Evolutionary conservation across 1,139 yeast genomes (phyloP).

Genomic region (Trichomonascaceae sp.): DNA sequence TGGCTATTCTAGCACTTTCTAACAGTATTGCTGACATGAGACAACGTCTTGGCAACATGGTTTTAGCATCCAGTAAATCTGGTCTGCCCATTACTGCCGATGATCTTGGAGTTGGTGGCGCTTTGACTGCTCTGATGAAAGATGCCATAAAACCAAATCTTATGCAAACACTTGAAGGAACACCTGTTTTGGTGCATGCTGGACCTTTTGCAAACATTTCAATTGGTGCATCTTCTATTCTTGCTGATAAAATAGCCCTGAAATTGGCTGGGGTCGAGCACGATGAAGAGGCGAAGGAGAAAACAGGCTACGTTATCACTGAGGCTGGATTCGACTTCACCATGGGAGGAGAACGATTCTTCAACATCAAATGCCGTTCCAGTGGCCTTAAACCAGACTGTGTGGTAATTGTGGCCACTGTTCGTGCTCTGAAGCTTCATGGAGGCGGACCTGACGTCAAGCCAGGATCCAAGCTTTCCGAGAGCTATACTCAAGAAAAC

Average conservation of each 20-base stretch:
- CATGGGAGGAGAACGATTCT: slow-evolving; percentile 98
- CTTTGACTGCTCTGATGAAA: slow-evolving; percentile 88
- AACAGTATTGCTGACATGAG: slow-evolving; percentile 82
- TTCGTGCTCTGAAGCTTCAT: slow-evolving; percentile 92
- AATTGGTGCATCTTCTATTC: slow-evolving; percentile 84
- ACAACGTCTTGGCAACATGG: slow-evolving; percentile 84
- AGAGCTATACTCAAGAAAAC: slow-evolving; percentile 79
- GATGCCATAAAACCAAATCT: slow-evolving; percentile 96
- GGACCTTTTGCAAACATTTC: slow-evolving; percentile 98
- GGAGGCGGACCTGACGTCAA: slow-evolving; percentile 99
- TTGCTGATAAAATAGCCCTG: slow-evolving; percentile 93
- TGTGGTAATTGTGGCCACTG: slow-evolving; percentile 94
- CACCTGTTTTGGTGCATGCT: slow-evolving; percentile 97
- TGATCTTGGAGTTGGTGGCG: slow-evolving; percentile 97
- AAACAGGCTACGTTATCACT: slow-evolving; percentile 87
- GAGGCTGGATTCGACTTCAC: slow-evolving; percentile 99
- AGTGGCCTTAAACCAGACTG: slow-evolving; percentile 88
- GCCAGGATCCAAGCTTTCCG: slow-evolving; percentile 88
- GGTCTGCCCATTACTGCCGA: slow-evolving; percentile 95
- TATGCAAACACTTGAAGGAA: slow-evolving; percentile 98
- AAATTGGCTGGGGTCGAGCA: slow-evolving; percentile 76
- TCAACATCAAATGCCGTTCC: slow-evolving; percentile 92
- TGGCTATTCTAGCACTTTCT: slow-evolving; percentile 94
- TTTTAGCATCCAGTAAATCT: slow-evolving; percentile 71
- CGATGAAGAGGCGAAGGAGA: slow-evolving; percentile 47